Conservation (phyloP, 1,139 yeast genomes). For the Spathaspora sp. region DNA sequence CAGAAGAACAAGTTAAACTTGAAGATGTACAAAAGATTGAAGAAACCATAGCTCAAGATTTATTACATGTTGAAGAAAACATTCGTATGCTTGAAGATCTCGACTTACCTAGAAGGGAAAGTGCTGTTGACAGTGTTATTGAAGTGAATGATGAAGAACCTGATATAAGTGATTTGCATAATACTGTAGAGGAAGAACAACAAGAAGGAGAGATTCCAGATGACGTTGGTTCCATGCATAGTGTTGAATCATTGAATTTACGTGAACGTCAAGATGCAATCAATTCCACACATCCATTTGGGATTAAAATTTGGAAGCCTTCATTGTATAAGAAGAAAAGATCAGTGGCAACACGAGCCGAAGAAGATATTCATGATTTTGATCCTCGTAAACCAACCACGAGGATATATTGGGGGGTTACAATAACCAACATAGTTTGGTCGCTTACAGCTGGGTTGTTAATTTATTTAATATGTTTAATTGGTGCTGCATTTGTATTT, state of each 20-base stretch:
- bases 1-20: not conserved
- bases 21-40: slow-evolving; percentile 14
- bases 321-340: slow-evolving; percentile 91
- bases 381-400: slow-evolving; percentile 52
- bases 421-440: slow-evolving; percentile 78
- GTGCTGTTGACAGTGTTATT: slow-evolving; percentile 9
- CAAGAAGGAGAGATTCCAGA: not conserved
- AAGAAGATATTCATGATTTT: slow-evolving; percentile 85
- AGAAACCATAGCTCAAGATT: slow-evolving; percentile 17
- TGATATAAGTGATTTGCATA: not conserved
- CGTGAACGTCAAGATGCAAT: slow-evolving; percentile 95
- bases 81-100: slow-evolving; percentile 18
- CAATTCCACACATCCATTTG: slow-evolving; percentile 95
- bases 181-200: not conserved
- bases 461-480: slow-evolving; percentile 50
- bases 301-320: slow-evolving; percentile 98
- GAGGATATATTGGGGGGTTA: slow-evolving; percentile 61
- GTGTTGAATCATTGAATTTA: slow-evolving; percentile 82
- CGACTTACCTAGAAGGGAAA: slow-evolving; percentile 13
- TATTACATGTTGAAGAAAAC: slow-evolving; percentile 22
- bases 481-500: slow-evolving; percentile 45
- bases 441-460: slow-evolving; percentile 66
- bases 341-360: slow-evolving; percentile 89
- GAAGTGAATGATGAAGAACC: not conserved
- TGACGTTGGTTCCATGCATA: slow-evolving; percentile 27